Base-by-base conservation (phyloP, 2,329 filamentous ascomycete species). In the Pestalotiopsis sp. region DNA sequence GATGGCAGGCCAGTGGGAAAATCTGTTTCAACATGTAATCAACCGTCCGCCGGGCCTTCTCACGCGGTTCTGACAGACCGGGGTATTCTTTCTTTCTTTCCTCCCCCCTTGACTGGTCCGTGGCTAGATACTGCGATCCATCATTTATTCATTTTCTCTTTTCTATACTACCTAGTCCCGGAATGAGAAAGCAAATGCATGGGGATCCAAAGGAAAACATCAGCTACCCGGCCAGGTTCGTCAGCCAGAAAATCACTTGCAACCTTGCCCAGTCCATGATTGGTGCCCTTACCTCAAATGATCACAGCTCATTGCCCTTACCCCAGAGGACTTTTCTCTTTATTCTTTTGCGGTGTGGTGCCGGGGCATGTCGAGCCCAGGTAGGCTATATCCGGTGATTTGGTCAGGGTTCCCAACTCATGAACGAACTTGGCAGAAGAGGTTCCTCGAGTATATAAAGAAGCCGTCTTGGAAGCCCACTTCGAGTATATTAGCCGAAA, bases 201-300 rank as follows among this genome's bases (percentile, higher is more conserved):
- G 59, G 31, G 31, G n/a, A 31, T 31, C 59, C 27, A n/a, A 14
- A 23, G 23, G 31, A 45, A 57, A 39, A 27, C 52, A 66, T 45
- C 13, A 17, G 63, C 63, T 45, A 25, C 17, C 63, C 63, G 49
- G 49, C 31, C 63, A 57, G n/a, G 41, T 66, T 38, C 11, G 27
- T 57, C 63, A 25, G 63, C 49, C 63, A 66, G 31, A 36, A 9
- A 66, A 66, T 66, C 63, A 66, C n/a, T 66, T 38, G 45, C 45
- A 49, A 39, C 49, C 41, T n/a, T 66, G 31, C 38, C 31, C 7
- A 25, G 17, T 31, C 63, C 49, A 56, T 56, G 63, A 66, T 66
- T 56, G 49, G 63, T 49, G 63, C 41, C 63, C 45, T 36, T 56
- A 14, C 27, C 25, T 23, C 63, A 66, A 49, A 66, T 66, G 63